Base-by-base conservation (phyloP, 495 filamentous ascomycete genomes). In the Chaetomium tenue region DNA sequence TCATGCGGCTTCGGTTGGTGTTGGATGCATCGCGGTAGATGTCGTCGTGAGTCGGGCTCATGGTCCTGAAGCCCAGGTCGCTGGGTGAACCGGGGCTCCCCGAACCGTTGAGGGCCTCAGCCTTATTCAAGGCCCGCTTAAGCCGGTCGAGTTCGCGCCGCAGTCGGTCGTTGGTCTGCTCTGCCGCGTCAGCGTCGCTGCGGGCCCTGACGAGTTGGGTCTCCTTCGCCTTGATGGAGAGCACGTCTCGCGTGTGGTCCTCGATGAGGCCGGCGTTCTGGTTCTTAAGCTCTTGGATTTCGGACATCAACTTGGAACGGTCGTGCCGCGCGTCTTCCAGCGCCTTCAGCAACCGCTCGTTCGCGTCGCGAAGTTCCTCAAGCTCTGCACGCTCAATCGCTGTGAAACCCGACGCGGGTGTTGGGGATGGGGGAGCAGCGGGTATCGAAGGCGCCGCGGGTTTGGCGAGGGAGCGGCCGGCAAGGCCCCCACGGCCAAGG, bases 201-300 rank as follows among this genome's bases (percentile, higher is more conserved):
- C 92, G 85, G 30, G 94, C 92, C 28, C 95, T 87, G 11, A 97
- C 92, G 9, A 99, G 82, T 70, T 99, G 95, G 7, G 95, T 97
- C 74, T 98, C 95, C 75, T 99, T 99, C 40, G 95, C 95, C 68
- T 97, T 97, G 76, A 98, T 93, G 67, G 91, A 91, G 23, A 99
- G 83, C 12, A 97, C 91, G 72, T 98, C 94, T 57, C 93, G 81
- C 2, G 95, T 99, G 71, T 97, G 93, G 68, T 98, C 94, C 77
- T 99, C 95, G 58, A 98, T 98, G 18, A 98, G 82, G 67, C 96
- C 89, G 18, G 95, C 94, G 68, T 99, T 98, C 71, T 97, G 89
- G 67, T 96, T 92, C 74, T 93, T 91, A 2, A 97, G 81, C 72
- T 97, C 93, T 58, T 89, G 87, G 53, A 97, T 85, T 65, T 93